phyloP scores from a whole-genome alignment of 2,329 filamentous ascomycete species.

The Lasiodiplodia sp. region DNA sequence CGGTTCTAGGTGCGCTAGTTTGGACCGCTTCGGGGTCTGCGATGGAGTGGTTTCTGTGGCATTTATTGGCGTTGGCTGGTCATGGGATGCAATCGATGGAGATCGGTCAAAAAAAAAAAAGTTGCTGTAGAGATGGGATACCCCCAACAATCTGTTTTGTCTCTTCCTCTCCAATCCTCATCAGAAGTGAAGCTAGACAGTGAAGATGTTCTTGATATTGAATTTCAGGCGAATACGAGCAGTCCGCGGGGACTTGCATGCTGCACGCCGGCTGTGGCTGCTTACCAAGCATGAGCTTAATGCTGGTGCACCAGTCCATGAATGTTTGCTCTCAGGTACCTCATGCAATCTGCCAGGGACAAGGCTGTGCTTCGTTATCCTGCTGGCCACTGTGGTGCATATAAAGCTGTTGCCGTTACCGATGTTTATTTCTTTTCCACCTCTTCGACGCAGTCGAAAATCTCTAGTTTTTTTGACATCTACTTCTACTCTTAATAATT shows the following conservation, averaged over 20 bases:
- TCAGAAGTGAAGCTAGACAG: background rate
- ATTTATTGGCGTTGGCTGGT: background rate
- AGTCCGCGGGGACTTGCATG: background rate
- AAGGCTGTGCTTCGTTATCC: no score
- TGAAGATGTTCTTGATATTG: background rate
- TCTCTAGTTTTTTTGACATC: no score
- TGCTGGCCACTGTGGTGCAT: no score
- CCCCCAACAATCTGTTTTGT: background rate
- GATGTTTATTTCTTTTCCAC: no score
- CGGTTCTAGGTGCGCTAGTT: background rate
- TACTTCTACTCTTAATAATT: no score
- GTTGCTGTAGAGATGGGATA: conserved; percentile 2
- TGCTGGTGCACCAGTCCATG: background rate
- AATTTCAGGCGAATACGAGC: background rate
- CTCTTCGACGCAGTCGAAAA: no score
- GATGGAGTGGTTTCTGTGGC: background rate
- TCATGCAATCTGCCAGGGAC: no score
- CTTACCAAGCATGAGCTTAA: background rate
- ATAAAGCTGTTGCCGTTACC: no score
- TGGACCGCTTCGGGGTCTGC: background rate
- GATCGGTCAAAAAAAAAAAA: background rate
- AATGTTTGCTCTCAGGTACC: no score
- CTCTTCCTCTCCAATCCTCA: background rate
- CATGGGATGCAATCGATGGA: background rate
- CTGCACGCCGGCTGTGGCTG: background rate